Evolutionary conservation across 1,284 basidiomycete species (phyloP), one percentile per base, ranked within the genome.

Genomic region (Nidula niveotomentosa): DNA sequence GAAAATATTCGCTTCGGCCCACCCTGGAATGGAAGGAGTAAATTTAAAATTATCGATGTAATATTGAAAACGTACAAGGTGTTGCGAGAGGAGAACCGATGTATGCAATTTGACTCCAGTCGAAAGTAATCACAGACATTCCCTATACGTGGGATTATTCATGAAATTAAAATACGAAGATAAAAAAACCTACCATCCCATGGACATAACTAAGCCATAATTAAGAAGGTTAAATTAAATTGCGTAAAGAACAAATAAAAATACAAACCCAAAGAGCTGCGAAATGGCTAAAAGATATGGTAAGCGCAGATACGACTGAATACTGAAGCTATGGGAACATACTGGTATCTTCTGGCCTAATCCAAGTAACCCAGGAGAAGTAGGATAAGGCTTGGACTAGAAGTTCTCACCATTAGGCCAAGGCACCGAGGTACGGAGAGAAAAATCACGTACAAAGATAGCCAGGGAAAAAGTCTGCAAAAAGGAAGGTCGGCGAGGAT

Each of bases 1-100:
- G 37, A 86, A 83, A 47, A 93, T 78, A 70, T 96, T 96, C 44
- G 86, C 88, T 62, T 85, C 82, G 2, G 85, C 81, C 85, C 85
- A 87, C 85, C 72, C 69, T 72, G 51, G 1, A 50, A 51, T 10
- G 3, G 9, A 17, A 36, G 13, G 15, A 6, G 41, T n/a, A 15
- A 53, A 48, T 30, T 36, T 34, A 33, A 17, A 53, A n/a, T 51
- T 33, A 45, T n/a, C 39, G 10, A 30, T 35, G 36, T 18, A 45
- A 15, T 18, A 51, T 15, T 50, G 5, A 33, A 13, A n/a, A 49
- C 67, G 6, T 56, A 74, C 82, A 84, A 2, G 83, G 82, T 5
- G 80, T 80, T 10, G 76, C 74, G 13, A 81, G 69, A 57, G 83
- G 83, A 58, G 78, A 80, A 8, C 80, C 80, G 43, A 79, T 75